Evolutionary conservation across 2,329 filamentous ascomycete species (phyloP), one percentile per base, ranked within the genome.

Genomic region (Clonostachys solani): DNA sequence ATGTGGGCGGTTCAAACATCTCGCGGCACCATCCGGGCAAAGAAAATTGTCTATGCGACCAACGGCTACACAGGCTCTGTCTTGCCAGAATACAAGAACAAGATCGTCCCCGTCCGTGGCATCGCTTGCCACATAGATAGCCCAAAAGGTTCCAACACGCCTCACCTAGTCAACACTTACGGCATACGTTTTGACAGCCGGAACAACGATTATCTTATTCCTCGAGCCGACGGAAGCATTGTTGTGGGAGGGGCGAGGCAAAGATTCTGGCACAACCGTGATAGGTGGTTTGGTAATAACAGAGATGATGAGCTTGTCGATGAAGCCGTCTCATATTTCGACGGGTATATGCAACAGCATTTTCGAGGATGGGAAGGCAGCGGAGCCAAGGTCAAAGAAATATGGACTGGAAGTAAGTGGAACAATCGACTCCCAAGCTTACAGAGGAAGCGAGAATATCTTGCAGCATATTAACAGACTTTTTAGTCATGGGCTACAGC

Each of bases 21-120:
- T 23, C 29, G 47, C 8, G 85, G 84, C 12, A 58, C 50, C 0
- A 73, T 85, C 45, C 60, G 54, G 10, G 71, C 84, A 2, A 69
- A 66, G 23, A 74, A 73, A 34, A 68, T 88, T 13, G 66, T 88
- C 16, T 71, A 86, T 40, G 83, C 84, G 15, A 87, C 81, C 2
- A 89, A 89, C 54, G 84, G 70, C 12, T 87, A 87, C 60, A 86
- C 83, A 0, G 76, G 81, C 2, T 72, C 76, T 12, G 60, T 89
- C 6, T 65, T 83, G 2, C 82, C 82, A 0, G 60, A 73, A 47
- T 86, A 85, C 57, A 63, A 69, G 7, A 72, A 76, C 49, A 74
- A 79, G 10, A 86, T 89, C 49, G 72, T 85, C 9, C 85, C 85
- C 0, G 74, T 78, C 4, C 74, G 83, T 38, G 84, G 80, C 2